Evolutionary conservation across 2,329 filamentous ascomycete species (phyloP).

Genomic region (Fusarium penzigii): DNA sequence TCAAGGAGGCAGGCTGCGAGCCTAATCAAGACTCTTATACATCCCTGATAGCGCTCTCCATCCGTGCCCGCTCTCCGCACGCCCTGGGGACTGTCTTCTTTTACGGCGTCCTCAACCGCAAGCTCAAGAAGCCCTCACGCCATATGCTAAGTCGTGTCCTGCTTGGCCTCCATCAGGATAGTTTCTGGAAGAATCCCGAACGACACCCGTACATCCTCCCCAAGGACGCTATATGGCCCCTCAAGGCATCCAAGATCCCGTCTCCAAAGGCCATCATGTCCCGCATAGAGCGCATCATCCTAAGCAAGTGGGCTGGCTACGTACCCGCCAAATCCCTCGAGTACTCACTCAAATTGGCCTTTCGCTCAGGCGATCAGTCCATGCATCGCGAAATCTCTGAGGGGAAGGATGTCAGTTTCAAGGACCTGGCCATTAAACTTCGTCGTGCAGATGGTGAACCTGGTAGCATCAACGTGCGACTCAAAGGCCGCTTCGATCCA

Average conservation of each 20-base stretch:
- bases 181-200: constrained; percentile 28
- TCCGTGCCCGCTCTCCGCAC: constrained; percentile 31
- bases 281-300: constrained; percentile 33
- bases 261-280: constrained; percentile 25
- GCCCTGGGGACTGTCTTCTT: constrained; percentile 35
- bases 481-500: constrained; percentile 25
- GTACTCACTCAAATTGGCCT: constrained; percentile 27
- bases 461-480: constrained; percentile 22
- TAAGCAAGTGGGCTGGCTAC: constrained; percentile 31
- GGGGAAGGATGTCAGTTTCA: constrained; percentile 9
- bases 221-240: constrained; percentile 21
- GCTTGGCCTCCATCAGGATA: constrained; percentile 21
- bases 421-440: constrained; percentile 22
- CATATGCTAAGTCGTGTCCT: constrained; percentile 28
- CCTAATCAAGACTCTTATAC: constrained; percentile 38
- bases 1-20: constrained; percentile 17
- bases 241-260: constrained; percentile 21
- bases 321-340: constrained; percentile 30
- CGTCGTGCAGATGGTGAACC: constrained; percentile 16
- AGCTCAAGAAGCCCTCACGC: constrained; percentile 29
- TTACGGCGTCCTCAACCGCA: constrained; percentile 34
- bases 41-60: constrained; percentile 40
- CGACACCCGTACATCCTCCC: constrained; percentile 32
- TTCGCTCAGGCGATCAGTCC: constrained; percentile 28
- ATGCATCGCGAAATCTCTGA: constrained; percentile 24